Evolutionary conservation across 208 protist species (phyloP).

Genomic region (Vickermania ingenoplastis): DNA sequence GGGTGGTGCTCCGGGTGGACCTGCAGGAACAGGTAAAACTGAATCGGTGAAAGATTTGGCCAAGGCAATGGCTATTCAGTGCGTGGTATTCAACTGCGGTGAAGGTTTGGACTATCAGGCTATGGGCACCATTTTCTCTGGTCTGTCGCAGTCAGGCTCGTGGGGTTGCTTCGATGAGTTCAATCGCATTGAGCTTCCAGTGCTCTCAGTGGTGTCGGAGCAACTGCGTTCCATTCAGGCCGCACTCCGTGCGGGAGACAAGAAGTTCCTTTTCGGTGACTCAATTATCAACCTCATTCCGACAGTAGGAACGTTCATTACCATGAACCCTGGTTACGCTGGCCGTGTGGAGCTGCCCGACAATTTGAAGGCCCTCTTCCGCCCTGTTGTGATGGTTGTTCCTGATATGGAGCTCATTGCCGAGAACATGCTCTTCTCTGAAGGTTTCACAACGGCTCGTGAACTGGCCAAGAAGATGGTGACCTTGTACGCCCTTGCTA

Average conservation of each 20-base stretch:
- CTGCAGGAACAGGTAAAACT: slow-evolving; percentile 96
- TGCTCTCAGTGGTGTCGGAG: slow-evolving; percentile 97
- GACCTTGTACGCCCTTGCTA: slow-evolving; percentile 96
- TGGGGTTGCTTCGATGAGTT: slow-evolving; percentile 99
- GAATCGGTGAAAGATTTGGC: slow-evolving; percentile 98
- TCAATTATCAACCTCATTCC: slow-evolving; percentile 82
- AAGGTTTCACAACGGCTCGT: slow-evolving; percentile 94
- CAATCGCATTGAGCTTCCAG: slow-evolving; percentile 98
- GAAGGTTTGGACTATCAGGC: slow-evolving; percentile 98
- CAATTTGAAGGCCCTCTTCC: slow-evolving; percentile 99
- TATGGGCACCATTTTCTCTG: slow-evolving; percentile 98
- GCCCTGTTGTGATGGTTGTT: slow-evolving; percentile 98
- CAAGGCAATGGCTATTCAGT: slow-evolving; percentile 95
- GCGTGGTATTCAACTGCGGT: slow-evolving; percentile 98
- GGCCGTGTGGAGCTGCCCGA: slow-evolving; percentile 98
- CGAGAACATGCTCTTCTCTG: slow-evolving; percentile 99
- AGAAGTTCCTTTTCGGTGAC: slow-evolving; percentile 90
- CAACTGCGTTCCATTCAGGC: slow-evolving; percentile 97
- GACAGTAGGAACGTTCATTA: slow-evolving; percentile 98
- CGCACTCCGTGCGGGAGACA: slow-evolving; percentile 78
- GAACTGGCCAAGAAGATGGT: slow-evolving; percentile 99
- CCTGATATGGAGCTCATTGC: slow-evolving; percentile 98
- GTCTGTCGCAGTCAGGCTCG: slow-evolving; percentile 94
- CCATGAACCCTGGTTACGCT: slow-evolving; percentile 99
- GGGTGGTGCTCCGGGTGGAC: slow-evolving; percentile 93